Base-by-base conservation (phyloP, 1,284 basidiomycete species). In the Athelia psychrophila region DNA sequence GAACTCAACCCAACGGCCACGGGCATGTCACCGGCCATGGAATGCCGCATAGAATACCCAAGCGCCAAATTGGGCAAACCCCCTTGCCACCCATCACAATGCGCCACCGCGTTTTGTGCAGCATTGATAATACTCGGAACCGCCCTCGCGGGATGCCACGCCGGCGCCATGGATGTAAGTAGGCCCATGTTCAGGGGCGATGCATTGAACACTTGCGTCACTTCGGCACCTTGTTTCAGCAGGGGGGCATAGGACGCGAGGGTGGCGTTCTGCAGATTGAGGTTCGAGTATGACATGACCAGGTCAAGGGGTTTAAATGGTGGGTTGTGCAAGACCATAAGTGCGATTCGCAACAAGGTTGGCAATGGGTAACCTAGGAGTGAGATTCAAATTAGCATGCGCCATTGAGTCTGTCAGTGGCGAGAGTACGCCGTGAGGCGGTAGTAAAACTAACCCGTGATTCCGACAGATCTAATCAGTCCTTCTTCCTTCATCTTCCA, bases 141-240 rank as follows among this genome's bases (percentile, higher is more conserved):
- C 27, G 27, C 27, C 27, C 27, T 30, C 2, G 91, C 92, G 8
- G 95, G 95, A 64, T 98, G 95, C 96, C 95, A 98, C 0, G 92
- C 91, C 2, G 83, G 79, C 0, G 72, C 75, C 2, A 67, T 59
- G 3, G 79, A 74, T 0, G 88, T 88, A 36, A 99, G 78, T 1
- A 98, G 79, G 0, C 92, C 93, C 95, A 98, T 98, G 60, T 84
- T 87, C 49, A 98, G 79, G 2, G 96, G 96, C 0, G 93, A 94
- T 3, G 95, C 96, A 30, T 88, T 82, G 46, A 96, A 61, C 32
- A 98, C 74, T 54, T 92, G 84, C 32, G 68, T 67, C 15, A 95
- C 78, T 48, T 79, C 70, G 0, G 91, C 91, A 23, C 86, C 84
- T 12, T 71, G 64, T 50, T 72, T 71, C 55, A 97, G 79, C 33